Conservation (phyloP, 2,329 filamentous ascomycete species). For the Penicillium glabrum region DNA sequence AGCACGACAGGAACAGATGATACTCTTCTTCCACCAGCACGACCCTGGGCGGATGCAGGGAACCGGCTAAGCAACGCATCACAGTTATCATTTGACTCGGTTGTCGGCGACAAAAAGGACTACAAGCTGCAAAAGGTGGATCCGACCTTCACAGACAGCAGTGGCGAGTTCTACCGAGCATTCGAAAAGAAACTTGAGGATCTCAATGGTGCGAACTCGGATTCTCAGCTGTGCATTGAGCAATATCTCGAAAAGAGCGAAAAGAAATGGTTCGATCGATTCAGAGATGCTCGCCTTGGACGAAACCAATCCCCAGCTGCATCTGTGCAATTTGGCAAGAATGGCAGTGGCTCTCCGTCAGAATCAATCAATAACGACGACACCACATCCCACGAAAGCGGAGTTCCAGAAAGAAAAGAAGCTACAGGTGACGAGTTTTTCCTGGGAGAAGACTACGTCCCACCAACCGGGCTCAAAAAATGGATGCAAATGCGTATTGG, state of each 20-base stretch:
- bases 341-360: slow-evolving; percentile 32
- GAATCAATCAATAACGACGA: slow-evolving; percentile 45
- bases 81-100: slow-evolving; percentile 55
- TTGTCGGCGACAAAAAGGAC: slow-evolving; percentile 62
- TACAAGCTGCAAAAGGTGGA: slow-evolving; percentile 66
- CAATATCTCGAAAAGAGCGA: slow-evolving; percentile 64
- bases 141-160: slow-evolving; percentile 66
- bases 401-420: slow-evolving; percentile 34
- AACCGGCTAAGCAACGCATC: slow-evolving; percentile 44
- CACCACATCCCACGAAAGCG: slow-evolving; percentile 32
- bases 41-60: slow-evolving; percentile 30
- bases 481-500: slow-evolving; percentile 57
- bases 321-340: slow-evolving; percentile 33
- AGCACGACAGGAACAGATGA: slow-evolving; percentile 33
- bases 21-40: slow-evolving; percentile 28
- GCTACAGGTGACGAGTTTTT: slow-evolving; percentile 54
- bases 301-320: slow-evolving; percentile 45
- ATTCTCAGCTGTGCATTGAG: slow-evolving; percentile 62
- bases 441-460: slow-evolving; percentile 56
- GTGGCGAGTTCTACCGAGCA: slow-evolving; percentile 59
- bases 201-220: slow-evolving; percentile 58
- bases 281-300: slow-evolving; percentile 60
- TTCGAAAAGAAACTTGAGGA: slow-evolving; percentile 59
- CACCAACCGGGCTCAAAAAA: slow-evolving; percentile 57
- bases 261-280: slow-evolving; percentile 64